phyloP scores from a whole-genome alignment of 23 red algal genomes.

The Gracilaria domingensis region DNA sequence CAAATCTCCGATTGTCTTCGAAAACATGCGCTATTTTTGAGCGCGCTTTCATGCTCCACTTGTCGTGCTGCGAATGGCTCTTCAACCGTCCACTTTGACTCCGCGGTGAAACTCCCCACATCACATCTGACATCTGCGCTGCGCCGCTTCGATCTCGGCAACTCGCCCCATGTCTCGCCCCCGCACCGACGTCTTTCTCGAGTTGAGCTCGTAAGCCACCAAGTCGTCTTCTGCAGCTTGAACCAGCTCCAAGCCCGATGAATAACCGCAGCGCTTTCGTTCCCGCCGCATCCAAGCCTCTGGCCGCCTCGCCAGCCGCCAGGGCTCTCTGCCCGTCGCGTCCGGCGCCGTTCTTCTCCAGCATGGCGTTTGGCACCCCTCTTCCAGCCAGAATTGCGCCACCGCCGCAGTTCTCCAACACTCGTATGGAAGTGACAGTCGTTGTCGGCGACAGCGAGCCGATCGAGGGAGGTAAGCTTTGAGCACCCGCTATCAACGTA shows the following conservation, averaged over 20 bases:
- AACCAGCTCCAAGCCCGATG: background rate
- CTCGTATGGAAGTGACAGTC: slow-evolving; percentile 82
- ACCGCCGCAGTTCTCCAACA: background rate
- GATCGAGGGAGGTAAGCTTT: slow-evolving; percentile 63
- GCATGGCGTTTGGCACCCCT: slow-evolving; percentile 63
- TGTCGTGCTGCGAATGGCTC: background rate
- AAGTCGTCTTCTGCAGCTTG: background rate
- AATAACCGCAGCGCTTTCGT: slow-evolving; percentile 27
- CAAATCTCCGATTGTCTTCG: background rate
- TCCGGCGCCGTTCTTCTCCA: slow-evolving; percentile 67
- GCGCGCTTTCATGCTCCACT: background rate
- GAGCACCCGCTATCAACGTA: background rate
- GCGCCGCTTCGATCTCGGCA: background rate
- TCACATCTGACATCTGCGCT: too few species aligned
- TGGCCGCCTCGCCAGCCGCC: slow-evolving; percentile 10
- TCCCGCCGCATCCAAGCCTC: background rate
- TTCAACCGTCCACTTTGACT: background rate
- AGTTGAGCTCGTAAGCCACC: background rate
- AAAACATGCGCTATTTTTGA: background rate
- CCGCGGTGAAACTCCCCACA: background rate
- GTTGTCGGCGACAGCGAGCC: slow-evolving; percentile 85
- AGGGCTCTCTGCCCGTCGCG: background rate
- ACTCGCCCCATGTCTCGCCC: too few species aligned
- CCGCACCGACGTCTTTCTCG: background rate
- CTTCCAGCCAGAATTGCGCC: slow-evolving; percentile 29